These are phyloP conservation scores for Fusarium armeniacum DNA, from an alignment of 2,329 filamentous ascomycete genomes.

Conservation along the genomic window DNA sequence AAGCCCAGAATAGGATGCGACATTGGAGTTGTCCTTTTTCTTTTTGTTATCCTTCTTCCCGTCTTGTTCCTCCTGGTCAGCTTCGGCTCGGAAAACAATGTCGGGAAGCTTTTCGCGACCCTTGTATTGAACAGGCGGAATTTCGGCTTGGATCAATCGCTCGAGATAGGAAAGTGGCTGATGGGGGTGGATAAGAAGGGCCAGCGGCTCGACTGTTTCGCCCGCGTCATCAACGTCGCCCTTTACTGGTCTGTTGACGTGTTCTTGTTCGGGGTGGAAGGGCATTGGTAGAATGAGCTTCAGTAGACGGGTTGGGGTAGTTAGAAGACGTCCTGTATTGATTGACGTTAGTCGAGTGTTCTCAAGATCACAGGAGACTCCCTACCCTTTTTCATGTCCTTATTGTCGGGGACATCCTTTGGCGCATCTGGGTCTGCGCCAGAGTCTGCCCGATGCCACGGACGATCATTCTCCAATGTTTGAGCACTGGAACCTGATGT, in stretches of 20 bases:
- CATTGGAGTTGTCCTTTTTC: conserved; percentile 55
- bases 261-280: conserved; percentile 57
- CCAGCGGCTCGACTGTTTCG: conserved; percentile 79
- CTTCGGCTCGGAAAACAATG: conserved; percentile 85
- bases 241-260: conserved; percentile 59
- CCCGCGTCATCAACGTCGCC: conserved; percentile 52
- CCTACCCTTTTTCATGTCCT: conserved; percentile 45
- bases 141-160: conserved; percentile 87
- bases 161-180: conserved; percentile 93
- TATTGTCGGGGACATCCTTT: conserved; percentile 36
- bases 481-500: conserved; percentile 48
- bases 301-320: conserved; percentile 82
- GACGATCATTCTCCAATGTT: conserved; percentile 47
- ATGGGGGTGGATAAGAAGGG: conserved; percentile 87
- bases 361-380: no score
- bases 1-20: conserved; percentile 79
- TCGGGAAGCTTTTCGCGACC: conserved; percentile 78
- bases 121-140: conserved; percentile 77
- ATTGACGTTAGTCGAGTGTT: not conserved
- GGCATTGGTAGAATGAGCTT: conserved; percentile 84
- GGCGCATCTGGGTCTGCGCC: conserved; percentile 29
- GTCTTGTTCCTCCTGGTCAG: conserved; percentile 68
- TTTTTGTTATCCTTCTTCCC: conserved; percentile 55
- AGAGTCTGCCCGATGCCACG: conserved; percentile 46
- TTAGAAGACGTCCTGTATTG: conserved; percentile 76